A percentile compares a stretch with the other conserved stretches of the same genome.
phyloP scores from a whole-genome alignment of 202 grass and related monocot genomes.

The Panicum virgatum region DNA sequence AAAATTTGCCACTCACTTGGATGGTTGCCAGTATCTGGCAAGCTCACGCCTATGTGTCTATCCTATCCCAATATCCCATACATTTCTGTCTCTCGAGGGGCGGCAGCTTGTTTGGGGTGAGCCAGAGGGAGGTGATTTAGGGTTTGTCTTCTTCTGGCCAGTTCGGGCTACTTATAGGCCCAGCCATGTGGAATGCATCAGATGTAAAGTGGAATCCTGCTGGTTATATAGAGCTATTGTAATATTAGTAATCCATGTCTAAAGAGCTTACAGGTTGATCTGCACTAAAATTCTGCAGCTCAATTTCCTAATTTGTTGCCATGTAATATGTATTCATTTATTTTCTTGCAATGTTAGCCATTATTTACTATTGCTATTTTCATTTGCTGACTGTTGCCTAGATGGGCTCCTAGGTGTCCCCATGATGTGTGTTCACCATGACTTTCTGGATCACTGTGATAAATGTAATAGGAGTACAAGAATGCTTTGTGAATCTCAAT shows the following conservation, averaged over 20 bases:
- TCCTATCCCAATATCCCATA: too few species aligned
- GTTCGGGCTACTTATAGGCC: neutral
- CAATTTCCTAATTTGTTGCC: neutral
- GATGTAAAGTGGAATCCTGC: neutral
- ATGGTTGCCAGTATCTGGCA: neutral
- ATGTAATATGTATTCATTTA: neutral
- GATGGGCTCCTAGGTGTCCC: neutral
- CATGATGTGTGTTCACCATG: neutral
- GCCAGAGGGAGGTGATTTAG: neutral
- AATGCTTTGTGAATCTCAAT: constrained; percentile 9
- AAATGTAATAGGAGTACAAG: neutral
- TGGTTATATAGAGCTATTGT: neutral
- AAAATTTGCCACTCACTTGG: neutral
- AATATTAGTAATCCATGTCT: neutral
- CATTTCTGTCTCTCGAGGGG: too few species aligned
- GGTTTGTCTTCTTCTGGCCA: neutral
- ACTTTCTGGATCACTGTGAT: neutral
- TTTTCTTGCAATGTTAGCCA: neutral
- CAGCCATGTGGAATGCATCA: neutral
- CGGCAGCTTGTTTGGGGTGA: neutral
- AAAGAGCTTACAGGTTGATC: neutral
- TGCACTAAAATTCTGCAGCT: neutral
- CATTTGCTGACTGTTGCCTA: neutral
- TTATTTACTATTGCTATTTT: constrained; percentile 11
- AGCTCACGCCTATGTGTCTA: neutral